Conservation (phyloP, 2,329 filamentous ascomycete species). For the Penicillium corylophilum region DNA sequence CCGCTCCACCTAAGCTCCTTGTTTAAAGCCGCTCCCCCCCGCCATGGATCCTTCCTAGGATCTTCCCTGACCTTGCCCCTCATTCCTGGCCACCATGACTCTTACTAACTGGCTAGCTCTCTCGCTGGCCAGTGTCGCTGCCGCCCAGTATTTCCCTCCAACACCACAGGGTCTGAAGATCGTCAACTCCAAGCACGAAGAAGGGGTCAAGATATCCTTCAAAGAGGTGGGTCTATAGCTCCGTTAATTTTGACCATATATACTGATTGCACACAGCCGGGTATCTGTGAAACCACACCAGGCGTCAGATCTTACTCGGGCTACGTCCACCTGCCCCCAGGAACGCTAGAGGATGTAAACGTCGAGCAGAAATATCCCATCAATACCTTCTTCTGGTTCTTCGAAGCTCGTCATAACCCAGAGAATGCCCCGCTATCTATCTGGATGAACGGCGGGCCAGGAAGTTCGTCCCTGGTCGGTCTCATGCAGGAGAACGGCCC, state of each 20-base stretch:
- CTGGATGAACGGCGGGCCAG: constrained; percentile 64
- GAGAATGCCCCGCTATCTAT: constrained; percentile 58
- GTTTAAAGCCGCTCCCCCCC: not conserved
- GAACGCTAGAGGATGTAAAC: constrained; percentile 39
- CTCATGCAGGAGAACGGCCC: constrained; percentile 54
- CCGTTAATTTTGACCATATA: not conserved
- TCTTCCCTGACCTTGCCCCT: not conserved
- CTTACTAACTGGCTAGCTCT: constrained; percentile 8
- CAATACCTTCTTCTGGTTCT: constrained; percentile 67
- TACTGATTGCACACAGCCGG: constrained; percentile 30
- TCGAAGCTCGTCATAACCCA: constrained; percentile 56
- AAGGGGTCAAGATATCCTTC: constrained; percentile 47
- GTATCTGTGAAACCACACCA: constrained; percentile 58
- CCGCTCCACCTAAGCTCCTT: not conserved
- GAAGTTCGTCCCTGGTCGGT: constrained; percentile 58
- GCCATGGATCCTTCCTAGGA: not conserved
- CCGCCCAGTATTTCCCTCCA: constrained; percentile 43
- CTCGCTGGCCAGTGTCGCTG: constrained; percentile 19
- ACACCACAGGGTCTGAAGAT: constrained; percentile 42
- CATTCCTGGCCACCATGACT: constrained; percentile 2
- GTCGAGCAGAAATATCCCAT: constrained; percentile 55
- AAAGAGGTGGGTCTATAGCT: constrained; percentile 39
- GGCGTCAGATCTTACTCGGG: constrained; percentile 59
- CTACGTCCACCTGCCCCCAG: constrained; percentile 58
- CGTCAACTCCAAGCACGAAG: constrained; percentile 43